These are phyloP conservation scores for Penicillium sclerotiorum DNA, from an alignment of 2,329 filamentous ascomycete species.

Conservation along the genomic window DNA sequence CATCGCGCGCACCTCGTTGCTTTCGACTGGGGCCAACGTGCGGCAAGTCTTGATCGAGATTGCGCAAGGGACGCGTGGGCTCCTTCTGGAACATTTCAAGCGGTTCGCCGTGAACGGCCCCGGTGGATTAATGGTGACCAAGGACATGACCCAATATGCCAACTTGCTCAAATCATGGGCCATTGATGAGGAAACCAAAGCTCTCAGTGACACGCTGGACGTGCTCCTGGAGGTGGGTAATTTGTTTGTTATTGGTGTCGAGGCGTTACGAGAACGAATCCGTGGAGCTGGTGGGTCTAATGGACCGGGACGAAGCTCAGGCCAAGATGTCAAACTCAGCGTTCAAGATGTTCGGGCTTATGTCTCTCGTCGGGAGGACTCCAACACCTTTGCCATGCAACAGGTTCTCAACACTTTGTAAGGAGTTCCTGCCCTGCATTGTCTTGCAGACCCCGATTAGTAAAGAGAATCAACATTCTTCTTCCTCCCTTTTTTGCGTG, in stretches of 20 bases:
- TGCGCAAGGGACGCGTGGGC: slow-evolving; percentile 72
- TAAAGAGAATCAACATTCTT: not conserved
- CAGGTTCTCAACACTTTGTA: slow-evolving; percentile 71
- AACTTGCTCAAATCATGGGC: slow-evolving; percentile 83
- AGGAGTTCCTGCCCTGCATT: slow-evolving; percentile 6
- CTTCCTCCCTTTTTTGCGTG: not conserved
- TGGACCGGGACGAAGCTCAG: slow-evolving; percentile 35
- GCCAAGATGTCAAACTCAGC: slow-evolving; percentile 55
- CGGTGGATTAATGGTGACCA: slow-evolving; percentile 90
- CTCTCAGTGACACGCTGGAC: slow-evolving; percentile 66
- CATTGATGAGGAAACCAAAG: slow-evolving; percentile 62
- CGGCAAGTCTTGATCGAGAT: slow-evolving; percentile 82
- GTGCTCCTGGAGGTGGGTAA: slow-evolving; percentile 91
- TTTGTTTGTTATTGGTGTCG: slow-evolving; percentile 87
- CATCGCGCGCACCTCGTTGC: slow-evolving; percentile 66
- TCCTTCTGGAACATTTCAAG: slow-evolving; percentile 91
- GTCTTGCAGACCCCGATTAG: not conserved
- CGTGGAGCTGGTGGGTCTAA: slow-evolving; percentile 54
- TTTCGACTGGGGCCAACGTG: slow-evolving; percentile 69
- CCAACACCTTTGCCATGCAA: slow-evolving; percentile 77
- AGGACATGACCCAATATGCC: slow-evolving; percentile 93
- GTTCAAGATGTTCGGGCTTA: slow-evolving; percentile 70
- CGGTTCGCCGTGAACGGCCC: slow-evolving; percentile 91
- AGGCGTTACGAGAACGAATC: slow-evolving; percentile 72
- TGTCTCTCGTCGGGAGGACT: slow-evolving; percentile 83